phyloP scores from a whole-genome alignment of 805 yeast genomes.

The Metschnikowia lunata region DNA sequence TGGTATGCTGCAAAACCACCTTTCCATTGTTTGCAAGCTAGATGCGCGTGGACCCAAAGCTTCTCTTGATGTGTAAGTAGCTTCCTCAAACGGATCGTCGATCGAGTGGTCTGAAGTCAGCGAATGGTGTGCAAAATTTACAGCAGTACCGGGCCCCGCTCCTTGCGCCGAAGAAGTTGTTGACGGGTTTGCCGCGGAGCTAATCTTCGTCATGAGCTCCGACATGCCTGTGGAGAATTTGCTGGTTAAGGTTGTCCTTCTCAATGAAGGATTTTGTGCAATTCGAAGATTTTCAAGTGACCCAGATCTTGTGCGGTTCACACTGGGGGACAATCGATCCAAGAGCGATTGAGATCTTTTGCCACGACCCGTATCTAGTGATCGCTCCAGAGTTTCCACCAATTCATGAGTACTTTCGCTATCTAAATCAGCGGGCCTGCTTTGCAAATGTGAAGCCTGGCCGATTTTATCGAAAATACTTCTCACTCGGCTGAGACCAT shows the following conservation, averaged over 20 bases:
- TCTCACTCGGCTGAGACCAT: slow-evolving; percentile 29
- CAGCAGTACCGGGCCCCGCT: slow-evolving; percentile 1
- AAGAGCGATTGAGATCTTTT: slow-evolving; percentile 23
- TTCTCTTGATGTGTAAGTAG: slow-evolving; percentile 10
- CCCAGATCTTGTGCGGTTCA: slow-evolving; percentile 36
- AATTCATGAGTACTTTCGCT: slow-evolving; percentile 2
- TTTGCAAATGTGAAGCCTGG: slow-evolving; percentile 13
- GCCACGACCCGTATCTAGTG: slow-evolving; percentile 4
- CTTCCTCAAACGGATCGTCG: slow-evolving; percentile 21
- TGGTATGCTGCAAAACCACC: slow-evolving; percentile 37
- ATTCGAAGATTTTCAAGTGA: slow-evolving; percentile 23
- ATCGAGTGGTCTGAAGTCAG: slow-evolving; percentile 33
- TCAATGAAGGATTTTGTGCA: slow-evolving; percentile 6
- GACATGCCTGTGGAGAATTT: slow-evolving; percentile 39
- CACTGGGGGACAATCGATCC: slow-evolving; percentile 32
- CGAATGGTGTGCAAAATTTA: slow-evolving; percentile 15
- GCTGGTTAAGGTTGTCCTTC: slow-evolving; percentile 15
- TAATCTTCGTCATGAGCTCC: slow-evolving; percentile 41
- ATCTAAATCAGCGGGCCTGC: slow-evolving; percentile 3
- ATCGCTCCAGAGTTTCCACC: neutral
- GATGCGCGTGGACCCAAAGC: slow-evolving; percentile 32
- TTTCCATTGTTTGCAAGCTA: slow-evolving; percentile 41
- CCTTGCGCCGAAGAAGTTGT: slow-evolving; percentile 2
- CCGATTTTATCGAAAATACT: slow-evolving; percentile 35
- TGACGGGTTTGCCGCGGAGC: slow-evolving; percentile 18